Evolutionary conservation across 768 basidiomycete species (phyloP).

Genomic region (Boletus patriciae): DNA sequence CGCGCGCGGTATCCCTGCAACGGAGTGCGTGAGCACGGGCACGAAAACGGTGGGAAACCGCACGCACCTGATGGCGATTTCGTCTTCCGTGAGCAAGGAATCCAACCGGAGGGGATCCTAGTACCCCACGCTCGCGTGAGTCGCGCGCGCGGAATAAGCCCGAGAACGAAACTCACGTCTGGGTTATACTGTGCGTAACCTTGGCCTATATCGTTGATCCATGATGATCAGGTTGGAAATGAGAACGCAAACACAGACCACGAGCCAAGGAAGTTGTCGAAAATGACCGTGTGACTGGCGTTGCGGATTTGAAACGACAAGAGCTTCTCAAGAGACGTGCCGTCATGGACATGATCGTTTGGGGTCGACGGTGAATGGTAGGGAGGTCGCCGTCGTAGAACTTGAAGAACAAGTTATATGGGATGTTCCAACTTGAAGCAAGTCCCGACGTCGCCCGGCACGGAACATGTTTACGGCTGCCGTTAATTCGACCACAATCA

Average conservation of each 20-base stretch:
- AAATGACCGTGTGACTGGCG: conserved; percentile 19
- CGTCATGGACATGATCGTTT: not conserved
- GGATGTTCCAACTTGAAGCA: not conserved
- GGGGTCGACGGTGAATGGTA: not conserved
- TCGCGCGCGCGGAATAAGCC: not conserved
- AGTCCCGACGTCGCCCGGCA: conserved; percentile 6
- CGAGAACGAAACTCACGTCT: conserved; percentile 13
- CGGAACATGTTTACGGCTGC: conserved; percentile 14
- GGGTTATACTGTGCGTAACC: conserved; percentile 22
- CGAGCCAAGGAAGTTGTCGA: conserved; percentile 17
- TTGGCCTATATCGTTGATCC: conserved; percentile 14
- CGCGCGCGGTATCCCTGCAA: conserved; percentile 74
- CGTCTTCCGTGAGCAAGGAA: conserved; percentile 83
- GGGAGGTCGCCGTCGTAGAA: not conserved
- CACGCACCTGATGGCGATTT: conserved; percentile 77
- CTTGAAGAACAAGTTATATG: not conserved
- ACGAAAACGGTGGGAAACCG: conserved; percentile 10
- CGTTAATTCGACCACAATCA: too few relatives aligned
- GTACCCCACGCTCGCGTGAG: conserved; percentile 6
- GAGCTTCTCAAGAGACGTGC: conserved; percentile 7
- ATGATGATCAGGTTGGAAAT: not conserved
- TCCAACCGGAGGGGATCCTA: conserved; percentile 88
- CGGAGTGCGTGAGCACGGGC: conserved; percentile 1
- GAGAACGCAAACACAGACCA: conserved; percentile 16
- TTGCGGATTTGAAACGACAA: conserved; percentile 11